A percentile compares a stretch with the other conserved stretches of the same genome.
Evolutionary conservation across 2,329 filamentous ascomycete genomes (phyloP).

Genomic region (Fusarium sp.): DNA sequence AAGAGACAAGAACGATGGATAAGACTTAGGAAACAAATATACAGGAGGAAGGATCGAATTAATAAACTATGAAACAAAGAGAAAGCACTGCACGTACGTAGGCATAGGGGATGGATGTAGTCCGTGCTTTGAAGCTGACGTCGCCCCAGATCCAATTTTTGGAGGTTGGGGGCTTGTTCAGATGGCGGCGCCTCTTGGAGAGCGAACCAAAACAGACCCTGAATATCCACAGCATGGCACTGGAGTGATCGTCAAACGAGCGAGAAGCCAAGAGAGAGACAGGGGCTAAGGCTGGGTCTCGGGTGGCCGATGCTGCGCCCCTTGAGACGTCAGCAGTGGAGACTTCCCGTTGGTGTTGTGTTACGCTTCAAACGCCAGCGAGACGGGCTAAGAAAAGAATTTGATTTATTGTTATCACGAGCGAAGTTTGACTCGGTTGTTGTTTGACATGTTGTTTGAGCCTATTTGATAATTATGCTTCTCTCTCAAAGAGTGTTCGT

Average conservation of each 20-base stretch:
- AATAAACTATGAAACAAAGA: constrained; percentile 39
- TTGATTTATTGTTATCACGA: constrained; percentile 5
- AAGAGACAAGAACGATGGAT: constrained; percentile 10
- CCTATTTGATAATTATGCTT: constrained; percentile 1
- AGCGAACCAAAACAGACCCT: constrained; percentile 25
- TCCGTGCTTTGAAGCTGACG: constrained; percentile 47
- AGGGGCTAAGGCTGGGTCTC: constrained; percentile 13
- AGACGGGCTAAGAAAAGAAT: constrained; percentile 35
- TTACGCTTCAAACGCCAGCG: constrained; percentile 32
- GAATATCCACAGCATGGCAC: constrained; percentile 10
- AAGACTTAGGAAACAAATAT: constrained; percentile 18
- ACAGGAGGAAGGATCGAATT: constrained; percentile 15
- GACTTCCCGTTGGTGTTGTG: constrained; percentile 17
- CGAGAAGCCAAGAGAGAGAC: constrained; percentile 26
- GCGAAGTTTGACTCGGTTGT: constrained; percentile 4
- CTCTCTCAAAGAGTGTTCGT: neutral
- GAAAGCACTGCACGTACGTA: constrained; percentile 13
- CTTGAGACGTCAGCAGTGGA: constrained; percentile 50
- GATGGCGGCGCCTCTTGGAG: constrained; percentile 2
- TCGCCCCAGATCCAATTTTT: constrained; percentile 45
- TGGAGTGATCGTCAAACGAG: constrained; percentile 33
- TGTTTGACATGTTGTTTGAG: constrained; percentile 28
- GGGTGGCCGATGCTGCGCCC: constrained; percentile 44
- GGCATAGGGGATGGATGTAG: constrained; percentile 29
- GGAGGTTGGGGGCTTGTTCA: constrained; percentile 21